Percentiles rank a stretch among this genome's conserved stretches.
Conservation (phyloP, 2,329 filamentous ascomycete species). For the Neurospora sp. region DNA sequence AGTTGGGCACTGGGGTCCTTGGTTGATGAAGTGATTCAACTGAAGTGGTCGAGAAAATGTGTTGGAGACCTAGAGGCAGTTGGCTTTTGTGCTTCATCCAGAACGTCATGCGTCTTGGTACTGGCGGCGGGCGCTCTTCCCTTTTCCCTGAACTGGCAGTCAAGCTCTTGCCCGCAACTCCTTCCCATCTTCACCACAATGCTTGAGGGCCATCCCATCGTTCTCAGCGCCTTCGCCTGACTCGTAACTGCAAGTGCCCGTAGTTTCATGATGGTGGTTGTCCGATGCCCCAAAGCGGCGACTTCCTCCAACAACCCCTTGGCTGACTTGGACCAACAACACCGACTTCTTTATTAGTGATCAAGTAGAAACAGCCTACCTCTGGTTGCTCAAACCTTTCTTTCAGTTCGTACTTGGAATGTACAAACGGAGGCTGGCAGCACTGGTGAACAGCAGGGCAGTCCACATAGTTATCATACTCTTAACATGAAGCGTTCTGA, state of each 20-base stretch:
- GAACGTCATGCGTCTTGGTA: not conserved
- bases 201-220: not conserved
- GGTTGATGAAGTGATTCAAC: not conserved
- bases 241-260: not conserved
- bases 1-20: slow-evolving; percentile 5
- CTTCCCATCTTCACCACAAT: not conserved
- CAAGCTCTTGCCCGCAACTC: not conserved
- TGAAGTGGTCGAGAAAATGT: not conserved
- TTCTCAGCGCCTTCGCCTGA: not conserved
- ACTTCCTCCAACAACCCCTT: not conserved
- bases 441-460: not conserved
- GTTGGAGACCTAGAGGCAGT: not conserved
- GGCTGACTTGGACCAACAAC: not conserved
- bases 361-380: not conserved
- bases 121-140: not conserved
- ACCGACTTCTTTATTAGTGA: not conserved
- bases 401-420: not conserved
- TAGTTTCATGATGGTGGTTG: not conserved
- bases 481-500: not conserved
- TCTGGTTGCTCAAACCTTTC: not conserved
- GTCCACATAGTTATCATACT: not conserved
- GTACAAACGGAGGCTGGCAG: not conserved
- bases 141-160: not conserved
- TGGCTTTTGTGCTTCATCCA: not conserved
- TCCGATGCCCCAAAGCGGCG: not conserved